Conservation (phyloP, 306 rosid species). For the Lathyrus oleraceus region DNA sequence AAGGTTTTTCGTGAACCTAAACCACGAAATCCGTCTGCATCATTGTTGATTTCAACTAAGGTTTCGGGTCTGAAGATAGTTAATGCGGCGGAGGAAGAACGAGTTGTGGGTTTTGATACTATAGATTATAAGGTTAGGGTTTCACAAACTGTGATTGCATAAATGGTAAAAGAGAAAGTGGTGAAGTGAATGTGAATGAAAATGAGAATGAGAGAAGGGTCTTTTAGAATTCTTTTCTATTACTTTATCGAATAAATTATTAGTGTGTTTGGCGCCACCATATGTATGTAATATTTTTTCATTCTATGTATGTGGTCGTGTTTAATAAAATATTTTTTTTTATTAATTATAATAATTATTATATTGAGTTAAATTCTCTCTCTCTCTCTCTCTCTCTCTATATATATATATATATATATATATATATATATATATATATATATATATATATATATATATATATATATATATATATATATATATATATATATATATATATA, state of each 20-base stretch:
- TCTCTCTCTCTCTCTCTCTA: too few species aligned
- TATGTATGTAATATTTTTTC: too few species aligned
- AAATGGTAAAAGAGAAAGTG: background rate
- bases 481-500: too few species aligned
- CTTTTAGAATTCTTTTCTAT: background rate
- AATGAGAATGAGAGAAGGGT: background rate
- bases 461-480: too few species aligned
- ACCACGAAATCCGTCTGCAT: constrained; percentile 59
- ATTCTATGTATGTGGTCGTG: too few species aligned
- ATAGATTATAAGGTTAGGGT: background rate
- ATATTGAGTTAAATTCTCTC: too few species aligned
- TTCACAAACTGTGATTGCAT: background rate
- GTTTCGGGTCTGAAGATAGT: constrained; percentile 37
- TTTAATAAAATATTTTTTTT: too few species aligned
- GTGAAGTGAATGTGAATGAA: background rate
- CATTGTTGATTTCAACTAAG: constrained; percentile 48
- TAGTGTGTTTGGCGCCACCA: background rate
- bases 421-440: too few species aligned
- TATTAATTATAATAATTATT: too few species aligned
- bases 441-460: too few species aligned
- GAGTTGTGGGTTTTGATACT: background rate
- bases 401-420: too few species aligned
- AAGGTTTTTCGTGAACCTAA: constrained; percentile 46
- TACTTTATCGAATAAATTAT: too few species aligned
- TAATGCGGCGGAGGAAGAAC: background rate